Evolutionary conservation across 2,329 filamentous ascomycete genomes (phyloP), one percentile per base, ranked within the genome.

Genomic region (Diaporthe vaccinii): DNA sequence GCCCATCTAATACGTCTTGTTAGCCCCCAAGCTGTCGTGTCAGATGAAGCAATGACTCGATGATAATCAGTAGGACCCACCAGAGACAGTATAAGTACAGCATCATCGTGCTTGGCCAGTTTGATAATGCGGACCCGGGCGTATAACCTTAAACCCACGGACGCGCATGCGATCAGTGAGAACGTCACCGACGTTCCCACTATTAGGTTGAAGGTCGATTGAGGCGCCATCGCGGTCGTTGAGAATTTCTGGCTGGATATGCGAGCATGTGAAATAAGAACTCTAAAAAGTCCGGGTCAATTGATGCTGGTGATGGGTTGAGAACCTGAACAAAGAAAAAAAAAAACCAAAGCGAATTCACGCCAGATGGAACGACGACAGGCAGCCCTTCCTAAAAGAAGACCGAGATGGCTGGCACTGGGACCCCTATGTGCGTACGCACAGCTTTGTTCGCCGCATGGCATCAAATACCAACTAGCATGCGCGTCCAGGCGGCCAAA

Each of bases 91-190:
- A 61, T 61, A 14, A 58, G 51, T 17, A 72, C 53, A 31, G 57
- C 51, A 68, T 68, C 65, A 17, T 68, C 65, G 31, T 68, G 31
- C 65, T 39, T 72, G 2, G 69, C 41, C 36, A 61, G 12, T 31
- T 72, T 72, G 25, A 57, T 61, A 4, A 72, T 72, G 25, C 53
- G 57, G 9, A 68, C 65, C 8, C 65, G 65, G 6, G 65, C 65
- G 22, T 68, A 68, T 68, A 68, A 68, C 65, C 65, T 68, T 68
- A 68, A 68, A 68, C 65, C 65, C 65, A 68, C 65, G 39, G 65
- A 53, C 46, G 65, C 10, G 46, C 65, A 68, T 6, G 65, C 46
- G 34, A 68, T 51, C 8, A 68, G 34, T 46, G 46, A 51, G 46
- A 68, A 68, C 46, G 65, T 31, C 9, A 68, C 65, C 2, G 65